Evolutionary conservation across 2,329 filamentous ascomycete species (phyloP), one percentile per base, ranked within the genome.

Genomic region (Beauveria australis): DNA sequence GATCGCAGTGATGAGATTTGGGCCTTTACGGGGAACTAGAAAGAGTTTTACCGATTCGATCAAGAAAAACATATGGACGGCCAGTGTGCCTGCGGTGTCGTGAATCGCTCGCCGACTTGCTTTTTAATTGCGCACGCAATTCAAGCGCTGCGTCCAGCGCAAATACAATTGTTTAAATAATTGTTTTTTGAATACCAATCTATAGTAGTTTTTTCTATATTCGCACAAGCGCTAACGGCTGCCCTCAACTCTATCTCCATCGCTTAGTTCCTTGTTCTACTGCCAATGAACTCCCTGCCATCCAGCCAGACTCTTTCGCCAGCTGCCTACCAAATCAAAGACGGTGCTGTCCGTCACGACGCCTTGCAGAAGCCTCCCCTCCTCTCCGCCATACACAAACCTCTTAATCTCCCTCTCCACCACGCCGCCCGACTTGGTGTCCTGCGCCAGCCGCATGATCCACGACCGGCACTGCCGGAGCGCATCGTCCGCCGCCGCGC

Each of bases 401-500:
- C 37, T 60, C 51, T 65, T 67, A 5, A 72, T 58, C 4, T 64
- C 58, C 2, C 63, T 60, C 16, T 69, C 68, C 54, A 75, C 68
- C 5, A 69, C 66, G 26, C 66, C 59, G 16, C 67, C 65, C 5
- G 58, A 62, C 5, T 63, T 61, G 2, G 71, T 64, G 10, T 72
- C 70, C 12, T 67, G 66, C 62, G 72, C 73, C 18, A 76, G 43
- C 40, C 66, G 66, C 6, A 62, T 28, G 8, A 74, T 65, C 46
- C 66, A 62, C 0, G 58, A 66, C 57, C 72, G 72, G 5, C 73
- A 73, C n/a, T 73, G 66, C 41, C 67, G 69, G n/a, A 74, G 65
- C 3, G 67, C 67, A 5, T 65, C 63, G 4, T 71, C 71, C 1
- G 74, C 72, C 0, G 66, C 64, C 0, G 62, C 41, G 8, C 71